A percentile compares a stretch with the other conserved stretches of the same genome.
Conservation (phyloP, 148 eudicot species). For the Cornus controversa region DNA sequence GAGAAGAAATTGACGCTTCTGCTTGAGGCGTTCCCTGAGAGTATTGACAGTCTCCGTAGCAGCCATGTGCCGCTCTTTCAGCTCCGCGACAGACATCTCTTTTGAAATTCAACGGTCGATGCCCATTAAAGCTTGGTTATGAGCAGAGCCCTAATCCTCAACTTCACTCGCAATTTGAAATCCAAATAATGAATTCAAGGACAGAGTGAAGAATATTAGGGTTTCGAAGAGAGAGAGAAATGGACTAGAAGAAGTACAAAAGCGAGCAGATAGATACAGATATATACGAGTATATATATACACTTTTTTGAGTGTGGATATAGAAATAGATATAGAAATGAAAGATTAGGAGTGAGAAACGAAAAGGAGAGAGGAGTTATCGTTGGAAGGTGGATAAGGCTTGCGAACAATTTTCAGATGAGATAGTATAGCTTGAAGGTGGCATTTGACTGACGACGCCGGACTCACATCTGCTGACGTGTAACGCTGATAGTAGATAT, state of each 20-base stretch:
- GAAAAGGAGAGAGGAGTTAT: neutral
- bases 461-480: neutral
- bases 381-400: neutral
- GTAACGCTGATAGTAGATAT: neutral
- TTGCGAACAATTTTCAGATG: neutral
- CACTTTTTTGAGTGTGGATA: too few relatives aligned
- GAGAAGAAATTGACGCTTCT: slow-evolving; percentile 63
- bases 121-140: neutral
- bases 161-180: neutral
- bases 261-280: neutral
- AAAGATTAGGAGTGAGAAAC: too few relatives aligned
- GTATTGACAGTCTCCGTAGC: slow-evolving; percentile 69
- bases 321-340: too few relatives aligned
- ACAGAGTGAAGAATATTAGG: neutral
- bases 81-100: slow-evolving; percentile 70
- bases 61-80: slow-evolving; percentile 74
- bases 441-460: neutral
- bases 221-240: neutral
- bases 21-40: slow-evolving; percentile 73
- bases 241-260: neutral
- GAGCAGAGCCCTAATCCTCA: slow-evolving; percentile 4
- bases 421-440: neutral
- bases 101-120: neutral
- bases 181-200: too few relatives aligned
- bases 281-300: too few relatives aligned